These are phyloP conservation scores for Pythium biforme DNA, from an alignment of 352 stramenopile genomes.

Conservation along the genomic window DNA sequence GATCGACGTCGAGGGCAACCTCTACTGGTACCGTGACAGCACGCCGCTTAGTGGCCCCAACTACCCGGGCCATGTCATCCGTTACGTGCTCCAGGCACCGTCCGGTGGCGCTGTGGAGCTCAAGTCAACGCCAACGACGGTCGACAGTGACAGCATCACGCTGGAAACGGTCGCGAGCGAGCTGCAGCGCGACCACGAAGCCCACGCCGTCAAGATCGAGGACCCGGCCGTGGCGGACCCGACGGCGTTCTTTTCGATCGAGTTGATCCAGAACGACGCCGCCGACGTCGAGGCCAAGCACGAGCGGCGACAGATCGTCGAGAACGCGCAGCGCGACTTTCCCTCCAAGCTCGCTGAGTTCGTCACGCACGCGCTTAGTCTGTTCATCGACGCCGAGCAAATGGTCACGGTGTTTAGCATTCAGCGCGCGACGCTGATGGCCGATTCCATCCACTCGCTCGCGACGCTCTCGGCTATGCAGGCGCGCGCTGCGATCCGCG, in stretches of 20 bases:
- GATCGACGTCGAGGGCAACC: constrained; percentile 32
- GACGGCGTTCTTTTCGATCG: constrained; percentile 15
- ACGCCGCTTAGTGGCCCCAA: constrained; percentile 14
- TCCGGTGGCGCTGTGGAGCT: too few species aligned
- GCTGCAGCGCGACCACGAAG: constrained; percentile 1
- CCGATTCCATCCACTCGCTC: constrained; percentile 32
- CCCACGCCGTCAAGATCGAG: constrained; percentile 3
- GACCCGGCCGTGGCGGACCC: constrained; percentile 14
- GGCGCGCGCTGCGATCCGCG: constrained; percentile 35
- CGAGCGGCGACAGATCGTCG: constrained; percentile 12
- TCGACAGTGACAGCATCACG: not conserved
- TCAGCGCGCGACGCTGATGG: constrained; percentile 22
- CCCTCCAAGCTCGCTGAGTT: constrained; percentile 39
- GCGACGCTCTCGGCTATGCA: constrained; percentile 13
- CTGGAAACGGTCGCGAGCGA: not conserved
- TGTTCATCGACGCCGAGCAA: constrained; percentile 12
- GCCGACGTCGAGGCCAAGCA: not conserved
- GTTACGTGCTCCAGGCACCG: constrained; percentile 11
- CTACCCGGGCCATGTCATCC: constrained; percentile 15
- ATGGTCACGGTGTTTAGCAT: constrained; percentile 27
- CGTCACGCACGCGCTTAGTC: constrained; percentile 20
- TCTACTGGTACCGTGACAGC: constrained; percentile 36
- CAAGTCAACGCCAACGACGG: not conserved
- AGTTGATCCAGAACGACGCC: not conserved
- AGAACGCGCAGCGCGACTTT: constrained; percentile 28